These are phyloP conservation scores for Nicotiana rustica DNA, from an alignment of 305 asterid species.

Conservation along the genomic window DNA sequence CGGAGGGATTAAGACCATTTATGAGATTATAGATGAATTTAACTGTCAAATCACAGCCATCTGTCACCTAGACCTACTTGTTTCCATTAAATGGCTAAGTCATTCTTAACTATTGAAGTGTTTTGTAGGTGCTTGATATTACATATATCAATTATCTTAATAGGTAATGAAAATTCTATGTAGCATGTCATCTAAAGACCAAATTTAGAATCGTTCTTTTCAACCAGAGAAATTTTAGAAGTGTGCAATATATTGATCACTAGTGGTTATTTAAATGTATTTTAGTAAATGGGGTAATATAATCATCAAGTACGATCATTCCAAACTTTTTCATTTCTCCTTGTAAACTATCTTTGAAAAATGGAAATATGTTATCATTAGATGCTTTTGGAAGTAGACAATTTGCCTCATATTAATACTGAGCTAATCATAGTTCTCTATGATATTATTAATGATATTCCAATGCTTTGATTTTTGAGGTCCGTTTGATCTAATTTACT, in stretches of 20 bases:
- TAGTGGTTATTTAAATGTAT: no score
- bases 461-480: slow-evolving; percentile 25
- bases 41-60: no score
- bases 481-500: not conserved
- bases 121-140: not conserved
- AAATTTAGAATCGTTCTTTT: not conserved
- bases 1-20: no score
- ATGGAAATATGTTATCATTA: not conserved
- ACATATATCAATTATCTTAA: no score
- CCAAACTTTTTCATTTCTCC: not conserved
- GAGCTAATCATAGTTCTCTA: slow-evolving; percentile 6
- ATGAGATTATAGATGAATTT: no score
- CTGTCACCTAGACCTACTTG: not conserved
- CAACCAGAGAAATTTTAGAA: not conserved
- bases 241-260: not conserved
- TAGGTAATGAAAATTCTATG: not conserved
- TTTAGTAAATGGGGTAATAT: not conserved
- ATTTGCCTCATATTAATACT: not conserved
- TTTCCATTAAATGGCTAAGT: not conserved
- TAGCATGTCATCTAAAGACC: not conserved
- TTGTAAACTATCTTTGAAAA: not conserved
- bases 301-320: not conserved
- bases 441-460: not conserved
- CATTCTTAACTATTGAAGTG: not conserved
- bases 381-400: not conserved